phyloP scores from a whole-genome alignment of 2,329 filamentous ascomycete genomes.

The Cadophora sp. region DNA sequence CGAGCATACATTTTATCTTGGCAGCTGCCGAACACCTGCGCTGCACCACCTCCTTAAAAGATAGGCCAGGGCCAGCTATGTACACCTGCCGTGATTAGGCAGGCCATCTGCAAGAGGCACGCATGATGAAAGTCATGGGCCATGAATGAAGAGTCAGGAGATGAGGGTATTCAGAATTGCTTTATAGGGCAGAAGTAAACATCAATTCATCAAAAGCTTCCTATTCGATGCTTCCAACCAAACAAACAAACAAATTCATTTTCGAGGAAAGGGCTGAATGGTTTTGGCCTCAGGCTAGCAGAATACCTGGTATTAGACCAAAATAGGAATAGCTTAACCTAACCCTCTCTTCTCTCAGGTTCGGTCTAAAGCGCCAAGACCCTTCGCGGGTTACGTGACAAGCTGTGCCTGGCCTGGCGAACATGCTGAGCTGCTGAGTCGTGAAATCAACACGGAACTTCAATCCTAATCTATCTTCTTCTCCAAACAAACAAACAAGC shows the following conservation, averaged over 20 bases:
- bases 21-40: slow-evolving; percentile 4
- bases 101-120: slow-evolving; percentile 18
- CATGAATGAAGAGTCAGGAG: background rate
- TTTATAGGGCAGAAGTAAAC: background rate
- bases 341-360: background rate
- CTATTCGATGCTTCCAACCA: background rate
- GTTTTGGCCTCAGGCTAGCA: slow-evolving; percentile 13
- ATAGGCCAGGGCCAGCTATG: slow-evolving; percentile 13
- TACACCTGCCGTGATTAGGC: background rate
- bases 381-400: slow-evolving; percentile 17
- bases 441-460: slow-evolving; percentile 21
- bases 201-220: background rate
- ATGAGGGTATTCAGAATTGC: background rate
- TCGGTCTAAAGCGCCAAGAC: slow-evolving; percentile 3
- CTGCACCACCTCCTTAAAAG: slow-evolving; percentile 22
- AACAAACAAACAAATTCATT: slow-evolving; percentile 14
- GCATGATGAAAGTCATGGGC: background rate
- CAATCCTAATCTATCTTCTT: slow-evolving; percentile 11
- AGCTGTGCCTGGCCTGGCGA: slow-evolving; percentile 31
- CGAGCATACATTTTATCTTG: slow-evolving; percentile 19
- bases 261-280: background rate
- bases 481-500: slow-evolving; percentile 1
- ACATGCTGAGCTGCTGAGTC: slow-evolving; percentile 9
- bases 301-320: background rate
- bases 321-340: slow-evolving; percentile 15